Evolutionary conservation across 768 basidiomycete genomes (phyloP), one percentile per base, ranked within the genome.

Genomic region (Postia placenta): DNA sequence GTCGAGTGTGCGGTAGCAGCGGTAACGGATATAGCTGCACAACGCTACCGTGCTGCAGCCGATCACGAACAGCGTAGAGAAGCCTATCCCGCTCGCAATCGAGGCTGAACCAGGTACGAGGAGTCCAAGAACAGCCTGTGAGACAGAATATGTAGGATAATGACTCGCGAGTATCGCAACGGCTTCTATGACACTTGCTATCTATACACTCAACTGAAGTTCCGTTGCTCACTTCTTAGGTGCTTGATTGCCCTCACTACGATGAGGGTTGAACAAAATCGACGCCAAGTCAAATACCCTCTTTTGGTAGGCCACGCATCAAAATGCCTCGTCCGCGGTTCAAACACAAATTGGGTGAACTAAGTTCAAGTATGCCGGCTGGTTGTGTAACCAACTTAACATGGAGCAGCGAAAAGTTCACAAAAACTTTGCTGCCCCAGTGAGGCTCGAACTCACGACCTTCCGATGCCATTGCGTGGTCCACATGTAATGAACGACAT

Each of bases 361-460:
- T n/a, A n/a, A n/a, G n/a, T n/a, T n/a, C n/a, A n/a, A n/a, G n/a
- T n/a, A n/a, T n/a, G n/a, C n/a, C n/a, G n/a, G n/a, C n/a, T n/a
- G n/a, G n/a, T n/a, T n/a, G n/a, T n/a, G n/a, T n/a, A n/a, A n/a
- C n/a, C n/a, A n/a, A n/a, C n/a, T n/a, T n/a, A n/a, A n/a, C n/a
- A n/a, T n/a, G n/a, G n/a, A n/a, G n/a, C n/a, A n/a, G n/a, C n/a
- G n/a, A n/a, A n/a, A n/a, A n/a, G n/a, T n/a, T n/a, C n/a, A 44
- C 23, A 25, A 49, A 42, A 47, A 57, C 52, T 33, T n/a, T 5
- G 30, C 55, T 60, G 56, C 60, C 57, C 57, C 76, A 73, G 74
- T 72, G 73, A 81, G 80, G 75, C 72, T 80, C 74, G 79, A 79
- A 80, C 80, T 79, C 74, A 74, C 74, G 79, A 80, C 76, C 77